Percentiles rank a stretch among this genome's conserved stretches.
Evolutionary conservation across 2,329 filamentous ascomycete species (phyloP).

Genomic region (Davidsoniella eucalypti): DNA sequence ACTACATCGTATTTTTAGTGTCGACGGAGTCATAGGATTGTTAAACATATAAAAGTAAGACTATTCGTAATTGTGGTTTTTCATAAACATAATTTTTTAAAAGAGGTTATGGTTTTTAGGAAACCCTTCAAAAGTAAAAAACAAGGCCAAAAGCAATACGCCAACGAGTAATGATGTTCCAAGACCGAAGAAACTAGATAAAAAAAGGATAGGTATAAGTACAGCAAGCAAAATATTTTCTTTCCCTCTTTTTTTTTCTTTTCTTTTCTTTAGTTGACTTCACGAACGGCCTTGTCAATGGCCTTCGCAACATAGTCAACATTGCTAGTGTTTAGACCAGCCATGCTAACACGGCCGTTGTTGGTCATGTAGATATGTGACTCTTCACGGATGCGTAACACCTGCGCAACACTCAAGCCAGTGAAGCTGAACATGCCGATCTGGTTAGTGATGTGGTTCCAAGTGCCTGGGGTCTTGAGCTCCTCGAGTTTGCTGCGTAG

Average conservation of each 20-base stretch:
- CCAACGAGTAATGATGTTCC: too few relatives aligned
- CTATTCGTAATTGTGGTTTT: too few relatives aligned
- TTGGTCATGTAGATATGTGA: constrained; percentile 85
- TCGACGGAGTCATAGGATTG: too few relatives aligned
- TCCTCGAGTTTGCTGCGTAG: constrained; percentile 69
- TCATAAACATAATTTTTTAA: too few relatives aligned
- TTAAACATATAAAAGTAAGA: too few relatives aligned
- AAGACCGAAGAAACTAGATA: neutral
- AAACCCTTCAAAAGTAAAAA: too few relatives aligned
- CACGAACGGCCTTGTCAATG: constrained; percentile 66
- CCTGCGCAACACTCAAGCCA: constrained; percentile 58
- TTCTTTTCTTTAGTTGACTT: constrained; percentile 16
- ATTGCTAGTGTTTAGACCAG: constrained; percentile 84
- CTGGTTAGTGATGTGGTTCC: constrained; percentile 96
- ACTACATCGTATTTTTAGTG: too few relatives aligned
- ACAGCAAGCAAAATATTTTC: neutral
- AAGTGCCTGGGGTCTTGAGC: constrained; percentile 71
- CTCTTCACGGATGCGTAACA: constrained; percentile 50
- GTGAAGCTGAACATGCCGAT: constrained; percentile 99
- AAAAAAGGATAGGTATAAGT: neutral
- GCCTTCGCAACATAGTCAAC: constrained; percentile 86
- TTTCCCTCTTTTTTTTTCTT: neutral
- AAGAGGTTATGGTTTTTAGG: too few relatives aligned
- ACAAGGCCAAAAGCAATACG: too few relatives aligned
- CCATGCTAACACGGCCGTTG: constrained; percentile 97